Conservation (phyloP, 1,284 basidiomycete species). For the Marasmius tenuissimus region DNA sequence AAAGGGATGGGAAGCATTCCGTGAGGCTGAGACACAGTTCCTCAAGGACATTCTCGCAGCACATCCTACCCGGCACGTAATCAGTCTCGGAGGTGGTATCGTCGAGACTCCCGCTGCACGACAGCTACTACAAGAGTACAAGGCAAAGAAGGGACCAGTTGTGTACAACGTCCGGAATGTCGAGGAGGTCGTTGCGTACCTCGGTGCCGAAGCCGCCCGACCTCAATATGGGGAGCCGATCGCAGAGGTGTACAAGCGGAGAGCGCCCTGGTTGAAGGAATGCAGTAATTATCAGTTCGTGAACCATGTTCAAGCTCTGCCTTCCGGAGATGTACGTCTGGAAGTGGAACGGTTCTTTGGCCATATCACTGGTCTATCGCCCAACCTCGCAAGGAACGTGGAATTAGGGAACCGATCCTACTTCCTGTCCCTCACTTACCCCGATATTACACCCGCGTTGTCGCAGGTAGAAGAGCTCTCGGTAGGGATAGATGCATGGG, state of each 20-base stretch:
- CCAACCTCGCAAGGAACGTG: constrained; percentile 67
- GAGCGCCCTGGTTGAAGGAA: constrained; percentile 87
- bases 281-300: constrained; percentile 86
- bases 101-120: constrained; percentile 84
- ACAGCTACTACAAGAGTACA: constrained; percentile 71
- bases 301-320: constrained; percentile 61
- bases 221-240: constrained; percentile 90
- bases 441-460: constrained; percentile 78
- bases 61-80: constrained; percentile 65
- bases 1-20: constrained; percentile 80
- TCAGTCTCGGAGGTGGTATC: constrained; percentile 95
- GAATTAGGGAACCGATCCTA: constrained; percentile 70
- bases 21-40: constrained; percentile 57
- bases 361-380: constrained; percentile 78
- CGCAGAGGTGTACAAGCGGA: constrained; percentile 78
- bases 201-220: constrained; percentile 72
- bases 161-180: constrained; percentile 44
- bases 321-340: constrained; percentile 14
- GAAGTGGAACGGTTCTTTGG: constrained; percentile 84
- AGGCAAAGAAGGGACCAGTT: constrained; percentile 46
- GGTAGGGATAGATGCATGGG: constrained; percentile 89
- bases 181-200: constrained; percentile 61
- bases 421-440: constrained; percentile 93
- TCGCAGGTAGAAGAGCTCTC: constrained; percentile 72
- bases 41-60: constrained; percentile 62